Conservation (phyloP, 768 basidiomycete species). For the Hypholoma fasciculare region DNA sequence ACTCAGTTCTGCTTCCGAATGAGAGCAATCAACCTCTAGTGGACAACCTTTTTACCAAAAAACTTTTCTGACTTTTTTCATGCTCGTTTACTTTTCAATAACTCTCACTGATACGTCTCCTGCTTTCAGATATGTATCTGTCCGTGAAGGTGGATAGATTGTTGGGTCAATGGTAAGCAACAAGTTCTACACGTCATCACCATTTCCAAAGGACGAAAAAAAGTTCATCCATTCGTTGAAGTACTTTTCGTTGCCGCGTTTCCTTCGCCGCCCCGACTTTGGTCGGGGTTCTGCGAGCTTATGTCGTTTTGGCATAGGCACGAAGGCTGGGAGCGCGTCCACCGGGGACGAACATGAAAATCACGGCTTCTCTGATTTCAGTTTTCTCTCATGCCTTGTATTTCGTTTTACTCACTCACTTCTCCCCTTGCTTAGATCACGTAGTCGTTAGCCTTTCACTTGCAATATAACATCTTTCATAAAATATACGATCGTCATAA, state of each 20-base stretch:
- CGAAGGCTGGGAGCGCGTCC: conserved; percentile 34
- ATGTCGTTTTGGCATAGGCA: conserved; percentile 51
- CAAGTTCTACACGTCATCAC: not conserved
- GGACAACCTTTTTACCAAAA: conserved; percentile 65
- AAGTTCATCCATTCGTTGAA: conserved; percentile 90
- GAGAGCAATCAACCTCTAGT: conserved; percentile 70
- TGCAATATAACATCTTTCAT: not conserved
- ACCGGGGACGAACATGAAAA: conserved; percentile 53
- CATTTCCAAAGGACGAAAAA: conserved; percentile 53
- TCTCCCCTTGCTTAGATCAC: not conserved
- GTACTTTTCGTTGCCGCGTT: conserved; percentile 32
- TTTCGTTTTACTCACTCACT: not conserved
- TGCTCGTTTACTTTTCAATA: not conserved
- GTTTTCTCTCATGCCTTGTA: conserved; percentile 1
- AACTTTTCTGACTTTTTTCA: conserved; percentile 45
- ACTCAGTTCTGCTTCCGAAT: conserved; percentile 88
- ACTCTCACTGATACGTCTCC: conserved; percentile 20
- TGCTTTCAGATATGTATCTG: conserved; percentile 3
- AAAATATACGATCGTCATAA: not conserved
- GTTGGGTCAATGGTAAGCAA: conserved; percentile 3
- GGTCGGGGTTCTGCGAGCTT: conserved; percentile 32
- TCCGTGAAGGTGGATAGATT: not conserved
- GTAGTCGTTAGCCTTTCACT: not conserved
- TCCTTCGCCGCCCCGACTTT: conserved; percentile 33
- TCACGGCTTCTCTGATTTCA: conserved; percentile 62